These are phyloP conservation scores for Xylariaceae sp. DNA, from an alignment of 2,329 filamentous ascomycete genomes.

Conservation along the genomic window DNA sequence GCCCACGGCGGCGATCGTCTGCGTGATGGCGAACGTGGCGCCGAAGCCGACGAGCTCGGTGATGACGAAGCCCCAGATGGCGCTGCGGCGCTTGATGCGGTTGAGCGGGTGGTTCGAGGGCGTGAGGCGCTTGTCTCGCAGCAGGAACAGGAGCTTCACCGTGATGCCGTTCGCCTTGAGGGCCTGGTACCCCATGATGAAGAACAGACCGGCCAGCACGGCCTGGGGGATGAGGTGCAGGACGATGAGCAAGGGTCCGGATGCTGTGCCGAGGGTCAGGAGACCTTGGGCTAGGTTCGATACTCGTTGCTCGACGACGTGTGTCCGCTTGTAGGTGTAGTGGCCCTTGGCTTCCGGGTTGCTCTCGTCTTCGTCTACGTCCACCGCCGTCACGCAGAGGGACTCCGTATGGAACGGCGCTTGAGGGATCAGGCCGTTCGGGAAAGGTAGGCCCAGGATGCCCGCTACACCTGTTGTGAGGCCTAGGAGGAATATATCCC, in stretches of 20 bases:
- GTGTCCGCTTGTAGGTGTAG: conserved; percentile 48
- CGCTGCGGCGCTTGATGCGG: conserved; percentile 54
- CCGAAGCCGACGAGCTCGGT: conserved; percentile 68
- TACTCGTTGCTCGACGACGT: conserved; percentile 73
- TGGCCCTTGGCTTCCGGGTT: conserved; percentile 53
- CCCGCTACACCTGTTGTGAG: conserved; percentile 72
- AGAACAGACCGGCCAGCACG: conserved; percentile 76
- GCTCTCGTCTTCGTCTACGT: conserved; percentile 51
- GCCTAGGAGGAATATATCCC: conserved; percentile 78
- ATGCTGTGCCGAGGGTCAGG: conserved; percentile 74
- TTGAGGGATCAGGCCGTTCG: conserved; percentile 79
- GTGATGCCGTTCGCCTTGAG: conserved; percentile 75
- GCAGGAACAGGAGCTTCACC: conserved; percentile 66
- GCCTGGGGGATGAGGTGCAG: conserved; percentile 75
- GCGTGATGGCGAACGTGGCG: conserved; percentile 76
- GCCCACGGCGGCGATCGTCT: conserved; percentile 77
- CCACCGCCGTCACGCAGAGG: conserved; percentile 63
- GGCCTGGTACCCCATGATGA: conserved; percentile 78
- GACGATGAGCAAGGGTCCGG: conserved; percentile 66
- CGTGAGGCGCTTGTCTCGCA: conserved; percentile 61
- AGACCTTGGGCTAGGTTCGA: conserved; percentile 76
- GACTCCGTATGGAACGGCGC: conserved; percentile 78
- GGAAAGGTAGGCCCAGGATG: conserved; percentile 72
- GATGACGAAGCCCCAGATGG: conserved; percentile 68
- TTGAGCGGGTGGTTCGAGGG: conserved; percentile 55